Percentiles rank a stretch among this genome's conserved stretches.
These are phyloP conservation scores for Helicostylum pulchrum DNA, from an alignment of 192 early-diverging fungal species.

Conservation along the genomic window DNA sequence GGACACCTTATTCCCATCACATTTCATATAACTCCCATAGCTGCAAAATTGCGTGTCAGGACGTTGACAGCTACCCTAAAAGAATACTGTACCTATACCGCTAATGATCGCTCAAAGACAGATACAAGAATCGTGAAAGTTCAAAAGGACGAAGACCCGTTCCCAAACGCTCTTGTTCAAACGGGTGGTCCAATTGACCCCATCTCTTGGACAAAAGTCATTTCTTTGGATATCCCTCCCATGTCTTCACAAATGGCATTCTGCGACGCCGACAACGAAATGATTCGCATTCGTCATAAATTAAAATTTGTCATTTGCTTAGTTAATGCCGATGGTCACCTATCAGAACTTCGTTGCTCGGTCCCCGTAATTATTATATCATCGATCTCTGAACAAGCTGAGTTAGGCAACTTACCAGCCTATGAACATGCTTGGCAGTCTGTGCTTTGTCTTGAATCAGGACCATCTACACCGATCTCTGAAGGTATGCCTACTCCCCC, in stretches of 20 bases:
- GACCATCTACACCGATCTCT: no score
- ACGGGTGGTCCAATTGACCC: not conserved
- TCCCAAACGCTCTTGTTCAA: not conserved
- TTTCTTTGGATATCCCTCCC: conserved; percentile 14
- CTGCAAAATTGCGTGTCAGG: conserved; percentile 40
- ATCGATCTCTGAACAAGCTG: no score
- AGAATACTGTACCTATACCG: conserved; percentile 51
- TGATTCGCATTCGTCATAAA: conserved; percentile 33
- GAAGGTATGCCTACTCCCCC: no score
- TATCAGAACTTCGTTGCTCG: conserved; percentile 31
- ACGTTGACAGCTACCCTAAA: conserved; percentile 46
- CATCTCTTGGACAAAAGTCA: conserved; percentile 3
- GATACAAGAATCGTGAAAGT: not conserved
- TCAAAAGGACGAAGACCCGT: not conserved
- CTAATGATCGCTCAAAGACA: conserved; percentile 8
- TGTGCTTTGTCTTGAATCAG: no score
- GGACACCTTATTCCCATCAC: conserved; percentile 48
- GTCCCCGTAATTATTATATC: conserved; percentile 31
- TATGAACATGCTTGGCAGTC: conserved; percentile 24
- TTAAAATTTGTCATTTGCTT: conserved; percentile 31
- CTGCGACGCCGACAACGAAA: conserved; percentile 29
- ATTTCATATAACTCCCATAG: conserved; percentile 42
- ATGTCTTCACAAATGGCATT: conserved; percentile 4
- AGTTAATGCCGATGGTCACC: conserved; percentile 15
- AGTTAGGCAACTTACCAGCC: conserved; percentile 19